These are phyloP conservation scores for Gossypium aridum DNA, from an alignment of 441 rosid species.

Conservation along the genomic window DNA sequence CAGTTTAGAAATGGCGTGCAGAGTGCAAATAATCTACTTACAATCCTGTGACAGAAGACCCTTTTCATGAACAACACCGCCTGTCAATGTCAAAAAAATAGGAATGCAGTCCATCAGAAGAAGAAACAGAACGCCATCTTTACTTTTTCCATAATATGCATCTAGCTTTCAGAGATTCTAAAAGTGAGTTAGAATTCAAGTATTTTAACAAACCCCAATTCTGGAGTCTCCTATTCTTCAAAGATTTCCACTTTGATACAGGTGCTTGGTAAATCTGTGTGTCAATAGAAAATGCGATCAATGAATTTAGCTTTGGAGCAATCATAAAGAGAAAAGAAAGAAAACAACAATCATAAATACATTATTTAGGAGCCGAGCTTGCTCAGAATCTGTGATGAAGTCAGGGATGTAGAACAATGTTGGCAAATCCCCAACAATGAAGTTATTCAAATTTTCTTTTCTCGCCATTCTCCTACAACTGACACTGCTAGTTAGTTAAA, in stretches of 20 bases:
- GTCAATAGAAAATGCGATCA: constrained; percentile 4
- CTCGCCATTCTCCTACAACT: constrained; percentile 20
- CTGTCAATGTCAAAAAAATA: constrained; percentile 27
- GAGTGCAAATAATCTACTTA: constrained; percentile 28
- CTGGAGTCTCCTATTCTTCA: constrained; percentile 83
- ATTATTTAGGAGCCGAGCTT: constrained; percentile 46
- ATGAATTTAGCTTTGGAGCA: not conserved
- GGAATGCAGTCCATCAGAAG: not conserved
- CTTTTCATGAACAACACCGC: constrained; percentile 91
- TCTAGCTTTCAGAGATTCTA: not conserved
- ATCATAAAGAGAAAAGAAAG: not conserved
- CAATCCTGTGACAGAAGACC: constrained; percentile 84
- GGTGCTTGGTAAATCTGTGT: constrained; percentile 61
- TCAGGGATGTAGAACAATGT: constrained; percentile 60
- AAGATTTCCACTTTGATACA: constrained; percentile 64
- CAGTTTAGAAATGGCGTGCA: not conserved
- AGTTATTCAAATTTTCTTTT: constrained; percentile 30
- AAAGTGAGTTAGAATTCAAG: not conserved
- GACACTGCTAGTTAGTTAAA: not conserved
- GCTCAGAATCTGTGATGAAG: constrained; percentile 53
- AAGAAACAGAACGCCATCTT: not conserved
- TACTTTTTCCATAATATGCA: not conserved
- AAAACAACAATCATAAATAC: constrained; percentile 21
- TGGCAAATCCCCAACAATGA: constrained; percentile 54
- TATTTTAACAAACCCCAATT: constrained; percentile 59